These are phyloP conservation scores for Clitopilus passeckerianus DNA, from an alignment of 768 basidiomycete genomes.

Conservation along the genomic window DNA sequence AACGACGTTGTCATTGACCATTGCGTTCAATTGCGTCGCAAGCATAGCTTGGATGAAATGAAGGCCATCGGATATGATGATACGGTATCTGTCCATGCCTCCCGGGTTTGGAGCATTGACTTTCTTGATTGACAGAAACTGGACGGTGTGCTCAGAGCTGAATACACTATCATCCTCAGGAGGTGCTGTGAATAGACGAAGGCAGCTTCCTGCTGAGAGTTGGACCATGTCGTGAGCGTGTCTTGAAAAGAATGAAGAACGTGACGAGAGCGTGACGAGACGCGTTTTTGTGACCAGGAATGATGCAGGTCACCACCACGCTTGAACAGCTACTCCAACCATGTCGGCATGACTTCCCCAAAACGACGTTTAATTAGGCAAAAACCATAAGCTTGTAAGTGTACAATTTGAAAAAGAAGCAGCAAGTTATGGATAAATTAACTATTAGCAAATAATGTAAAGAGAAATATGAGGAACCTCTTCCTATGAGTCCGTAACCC, in stretches of 20 bases:
- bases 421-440: background rate
- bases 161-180: constrained; percentile 40
- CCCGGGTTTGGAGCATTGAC: constrained; percentile 37
- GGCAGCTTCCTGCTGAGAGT: constrained; percentile 57
- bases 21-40: constrained; percentile 80
- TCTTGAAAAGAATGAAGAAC: constrained; percentile 2
- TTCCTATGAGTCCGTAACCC: background rate
- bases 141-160: constrained; percentile 49
- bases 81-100: constrained; percentile 56
- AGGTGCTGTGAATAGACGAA: constrained; percentile 39
- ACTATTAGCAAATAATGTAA: background rate
- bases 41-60: constrained; percentile 92
- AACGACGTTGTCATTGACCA: constrained; percentile 62
- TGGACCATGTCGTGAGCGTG: constrained; percentile 20
- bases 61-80: constrained; percentile 88
- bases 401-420: background rate
- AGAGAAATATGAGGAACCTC: background rate
- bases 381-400: too few species aligned
- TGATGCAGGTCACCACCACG: background rate
- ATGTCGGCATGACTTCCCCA: too few species aligned
- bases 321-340: background rate
- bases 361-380: too few species aligned
- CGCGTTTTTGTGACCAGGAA: constrained; percentile 15
- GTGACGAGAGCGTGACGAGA: constrained; percentile 14
- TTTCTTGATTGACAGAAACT: constrained; percentile 81